A percentile compares a stretch with the other conserved stretches of the same genome.
phyloP scores from a whole-genome alignment of 2,329 filamentous ascomycete species.

The Alternaria longipes region DNA sequence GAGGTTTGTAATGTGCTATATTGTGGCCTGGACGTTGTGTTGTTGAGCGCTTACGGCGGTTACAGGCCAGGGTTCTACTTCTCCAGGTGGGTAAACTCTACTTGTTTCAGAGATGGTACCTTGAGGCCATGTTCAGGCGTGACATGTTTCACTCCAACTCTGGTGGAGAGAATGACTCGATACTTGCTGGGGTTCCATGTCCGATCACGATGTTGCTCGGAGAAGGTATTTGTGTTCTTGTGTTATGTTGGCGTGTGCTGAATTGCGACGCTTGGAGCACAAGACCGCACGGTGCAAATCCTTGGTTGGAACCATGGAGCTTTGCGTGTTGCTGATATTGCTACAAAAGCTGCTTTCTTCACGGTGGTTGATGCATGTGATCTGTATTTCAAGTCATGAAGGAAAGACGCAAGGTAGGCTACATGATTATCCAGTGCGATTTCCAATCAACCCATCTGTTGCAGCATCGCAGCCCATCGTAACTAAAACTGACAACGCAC shows the following conservation, averaged over 20 bases:
- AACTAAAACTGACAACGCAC: neutral
- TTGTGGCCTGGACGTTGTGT: neutral
- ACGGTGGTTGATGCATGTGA: too few species aligned
- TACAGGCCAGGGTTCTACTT: neutral
- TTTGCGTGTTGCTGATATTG: neutral
- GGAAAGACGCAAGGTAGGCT: neutral
- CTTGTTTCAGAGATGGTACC: neutral
- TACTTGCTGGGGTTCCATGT: neutral
- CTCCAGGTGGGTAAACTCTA: neutral
- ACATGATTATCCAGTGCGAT: neutral
- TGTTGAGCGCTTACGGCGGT: slow-evolving; percentile 2
- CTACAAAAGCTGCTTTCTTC: neutral
- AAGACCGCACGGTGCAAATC: neutral
- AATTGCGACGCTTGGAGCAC: neutral
- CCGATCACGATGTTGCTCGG: neutral
- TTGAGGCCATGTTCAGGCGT: slow-evolving; percentile 4
- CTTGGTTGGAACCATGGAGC: neutral
- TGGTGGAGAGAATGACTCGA: slow-evolving; percentile 1
- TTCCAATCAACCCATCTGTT: too few species aligned
- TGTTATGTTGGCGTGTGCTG: neutral
- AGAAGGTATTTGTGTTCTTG: neutral
- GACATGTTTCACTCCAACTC: slow-evolving; percentile 1
- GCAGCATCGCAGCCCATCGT: neutral
- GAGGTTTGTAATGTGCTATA: neutral
- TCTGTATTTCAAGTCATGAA: neutral